Evolutionary conservation across 1,139 yeast species (phyloP).

Genomic region (Zygotorulaspora mrakii): DNA sequence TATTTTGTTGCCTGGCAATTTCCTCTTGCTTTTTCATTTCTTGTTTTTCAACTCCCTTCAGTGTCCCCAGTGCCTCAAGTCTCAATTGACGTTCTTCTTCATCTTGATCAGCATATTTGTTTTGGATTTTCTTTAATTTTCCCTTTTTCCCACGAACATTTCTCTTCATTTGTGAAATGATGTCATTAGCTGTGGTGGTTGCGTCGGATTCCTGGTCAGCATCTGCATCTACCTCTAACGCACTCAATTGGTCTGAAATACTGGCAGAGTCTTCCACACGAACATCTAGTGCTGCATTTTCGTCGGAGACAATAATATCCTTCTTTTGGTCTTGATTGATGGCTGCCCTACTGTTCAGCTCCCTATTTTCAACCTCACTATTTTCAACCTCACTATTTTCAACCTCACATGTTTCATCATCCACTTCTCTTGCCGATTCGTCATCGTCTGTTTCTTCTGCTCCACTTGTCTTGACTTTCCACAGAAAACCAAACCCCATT

Average conservation of each 20-base stretch:
- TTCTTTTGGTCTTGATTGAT: too few relatives aligned
- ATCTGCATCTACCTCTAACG: background rate
- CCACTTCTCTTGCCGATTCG: too few relatives aligned
- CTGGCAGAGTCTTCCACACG: too few relatives aligned
- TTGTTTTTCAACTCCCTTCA: constrained; percentile 57
- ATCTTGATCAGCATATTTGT: constrained; percentile 86
- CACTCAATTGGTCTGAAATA: too few relatives aligned
- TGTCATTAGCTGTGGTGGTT: constrained; percentile 1
- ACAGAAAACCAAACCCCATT: constrained; percentile 84
- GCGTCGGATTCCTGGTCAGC: too few relatives aligned
- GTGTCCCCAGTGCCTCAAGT: constrained; percentile 79
- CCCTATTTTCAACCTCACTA: too few relatives aligned
- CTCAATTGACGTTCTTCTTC: constrained; percentile 75
- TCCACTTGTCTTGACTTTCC: constrained; percentile 48
- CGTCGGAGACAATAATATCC: too few relatives aligned
- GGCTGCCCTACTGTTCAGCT: too few relatives aligned
- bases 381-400: background rate
- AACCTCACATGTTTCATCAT: constrained; percentile 25
- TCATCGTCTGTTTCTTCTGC: constrained; percentile 23
- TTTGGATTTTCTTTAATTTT: constrained; percentile 74
- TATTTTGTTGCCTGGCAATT: constrained; percentile 38
- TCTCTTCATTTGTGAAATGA: constrained; percentile 24
- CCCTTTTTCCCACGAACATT: constrained; percentile 79
- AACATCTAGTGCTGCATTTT: too few relatives aligned
- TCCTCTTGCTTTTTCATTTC: constrained; percentile 40